These are phyloP conservation scores for Postia placenta DNA, from an alignment of 768 basidiomycete species.

Conservation along the genomic window DNA sequence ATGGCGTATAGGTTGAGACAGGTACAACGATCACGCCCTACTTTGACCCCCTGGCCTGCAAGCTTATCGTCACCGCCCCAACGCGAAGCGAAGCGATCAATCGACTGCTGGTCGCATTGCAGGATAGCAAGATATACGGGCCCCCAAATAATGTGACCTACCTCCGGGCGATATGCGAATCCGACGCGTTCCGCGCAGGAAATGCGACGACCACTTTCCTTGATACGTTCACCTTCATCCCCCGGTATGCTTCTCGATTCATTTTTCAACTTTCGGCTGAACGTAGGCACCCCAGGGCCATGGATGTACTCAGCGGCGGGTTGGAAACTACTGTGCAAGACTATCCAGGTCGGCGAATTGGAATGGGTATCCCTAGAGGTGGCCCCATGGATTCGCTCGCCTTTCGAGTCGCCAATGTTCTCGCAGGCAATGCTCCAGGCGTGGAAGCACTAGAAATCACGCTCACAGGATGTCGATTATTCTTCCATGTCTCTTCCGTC, in stretches of 20 bases:
- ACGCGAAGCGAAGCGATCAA: slow-evolving; percentile 40
- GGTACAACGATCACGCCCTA: slow-evolving; percentile 45
- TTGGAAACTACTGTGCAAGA: slow-evolving; percentile 56
- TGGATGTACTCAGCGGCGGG: slow-evolving; percentile 50
- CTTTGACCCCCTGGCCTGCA: slow-evolving; percentile 56
- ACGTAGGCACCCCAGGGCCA: slow-evolving; percentile 32
- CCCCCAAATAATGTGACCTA: slow-evolving; percentile 57
- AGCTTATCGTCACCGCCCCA: slow-evolving; percentile 47
- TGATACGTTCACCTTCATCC: slow-evolving; percentile 34
- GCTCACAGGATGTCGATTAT: slow-evolving; percentile 39
- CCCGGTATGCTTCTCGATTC: slow-evolving; percentile 30
- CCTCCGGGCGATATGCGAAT: slow-evolving; percentile 38
- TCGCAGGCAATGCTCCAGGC: slow-evolving; percentile 45
- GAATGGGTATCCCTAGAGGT: slow-evolving; percentile 54
- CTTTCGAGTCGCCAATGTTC: slow-evolving; percentile 48
- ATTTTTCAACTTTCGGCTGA: slow-evolving; percentile 5
- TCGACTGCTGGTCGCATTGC: slow-evolving; percentile 35
- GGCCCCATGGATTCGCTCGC: slow-evolving; percentile 62
- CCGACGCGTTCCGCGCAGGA: slow-evolving; percentile 35
- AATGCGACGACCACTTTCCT: slow-evolving; percentile 44
- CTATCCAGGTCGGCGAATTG: slow-evolving; percentile 44
- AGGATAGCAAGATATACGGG: slow-evolving; percentile 40
- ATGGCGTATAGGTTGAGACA: slow-evolving; percentile 20
- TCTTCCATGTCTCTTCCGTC: slow-evolving; percentile 44
- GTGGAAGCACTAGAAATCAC: slow-evolving; percentile 54